Evolutionary conservation across 495 filamentous ascomycete genomes (phyloP), one percentile per base, ranked within the genome.

Genomic region (Xylaria cubensis): DNA sequence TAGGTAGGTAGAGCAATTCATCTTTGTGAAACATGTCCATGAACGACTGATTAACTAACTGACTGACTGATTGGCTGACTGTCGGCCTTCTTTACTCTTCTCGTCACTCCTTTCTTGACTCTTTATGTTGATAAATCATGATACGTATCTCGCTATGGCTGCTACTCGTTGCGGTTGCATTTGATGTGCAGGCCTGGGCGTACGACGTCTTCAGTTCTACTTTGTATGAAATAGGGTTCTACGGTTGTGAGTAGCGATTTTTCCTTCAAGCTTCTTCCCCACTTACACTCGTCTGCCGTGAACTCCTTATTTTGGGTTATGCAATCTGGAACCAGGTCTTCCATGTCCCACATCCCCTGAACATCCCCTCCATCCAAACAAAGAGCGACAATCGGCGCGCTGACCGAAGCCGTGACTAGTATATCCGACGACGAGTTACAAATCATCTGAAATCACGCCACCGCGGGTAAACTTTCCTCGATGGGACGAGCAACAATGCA

Each of bases 391-490:
- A 64, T 44, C 39, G 51, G n/a, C 19, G 15, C 9, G 26, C 69
- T 71, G 61, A 71, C 69, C 56, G 24, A 71, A 59, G 0, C 4
- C 6, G 41, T n/a, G 4, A 24, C 17, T 55, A 71, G 69, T 74
- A 41, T 74, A 64, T 51, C 72, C 72, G 1, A 55, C 56, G 7
- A 62, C 34, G 4, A 67, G 19, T 21, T 74, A 19, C 63, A 71
- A 71, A 15, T 72, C 72, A 1, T 68, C 72, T 13, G 67, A 71
- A 44, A 55, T 73, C 65, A 42, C 61, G 2, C 29, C 74, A 77
- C 82, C 82, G 8, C 69, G 76, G 9, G n/a, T 84, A 19, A 84
- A 83, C 69, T 82, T 80, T 32, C 74, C 80, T 59, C 71, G 77
- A 24, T 70, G 74, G 39, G 76, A 76, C 64, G 71, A 73, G 19